Evolutionary conservation across 139 green algal genomes (phyloP).

Genomic region (Volvox africanus): DNA sequence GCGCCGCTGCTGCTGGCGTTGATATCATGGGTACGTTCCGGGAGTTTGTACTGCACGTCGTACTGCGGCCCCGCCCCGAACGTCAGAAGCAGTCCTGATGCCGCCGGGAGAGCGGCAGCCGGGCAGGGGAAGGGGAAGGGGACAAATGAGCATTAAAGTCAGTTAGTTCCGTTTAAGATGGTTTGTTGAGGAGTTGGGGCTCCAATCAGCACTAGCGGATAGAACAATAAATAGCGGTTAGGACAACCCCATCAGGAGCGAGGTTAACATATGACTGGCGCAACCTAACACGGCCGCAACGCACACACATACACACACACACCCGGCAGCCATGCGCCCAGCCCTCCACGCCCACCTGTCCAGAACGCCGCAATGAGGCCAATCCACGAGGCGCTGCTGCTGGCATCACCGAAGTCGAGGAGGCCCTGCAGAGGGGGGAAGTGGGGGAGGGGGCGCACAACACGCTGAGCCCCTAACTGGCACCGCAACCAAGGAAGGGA

Average conservation of each 20-base stretch:
- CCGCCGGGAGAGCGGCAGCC: background rate
- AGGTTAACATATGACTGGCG: too few relatives aligned
- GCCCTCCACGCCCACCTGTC: background rate
- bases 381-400: conserved; percentile 21
- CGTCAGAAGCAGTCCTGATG: background rate
- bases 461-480: too few relatives aligned
- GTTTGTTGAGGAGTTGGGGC: too few relatives aligned
- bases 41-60: background rate
- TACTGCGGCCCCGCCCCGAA: conserved; percentile 18
- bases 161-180: too few relatives aligned
- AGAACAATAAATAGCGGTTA: too few relatives aligned
- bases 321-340: background rate
- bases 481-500: too few relatives aligned
- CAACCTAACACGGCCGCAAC: background rate
- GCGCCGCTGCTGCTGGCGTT: background rate
- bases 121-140: background rate
- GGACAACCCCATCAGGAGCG: too few relatives aligned
- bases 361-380: conserved; percentile 34
- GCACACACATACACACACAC: background rate
- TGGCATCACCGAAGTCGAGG: conserved; percentile 12
- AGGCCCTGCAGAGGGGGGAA: conserved; percentile 16
- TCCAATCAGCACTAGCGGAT: too few relatives aligned
- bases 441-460: background rate
- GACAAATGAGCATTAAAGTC: too few relatives aligned
- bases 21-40: background rate